These are phyloP conservation scores for Exophiala bonariae DNA, from an alignment of 2,329 filamentous ascomycete species.

Conservation along the genomic window DNA sequence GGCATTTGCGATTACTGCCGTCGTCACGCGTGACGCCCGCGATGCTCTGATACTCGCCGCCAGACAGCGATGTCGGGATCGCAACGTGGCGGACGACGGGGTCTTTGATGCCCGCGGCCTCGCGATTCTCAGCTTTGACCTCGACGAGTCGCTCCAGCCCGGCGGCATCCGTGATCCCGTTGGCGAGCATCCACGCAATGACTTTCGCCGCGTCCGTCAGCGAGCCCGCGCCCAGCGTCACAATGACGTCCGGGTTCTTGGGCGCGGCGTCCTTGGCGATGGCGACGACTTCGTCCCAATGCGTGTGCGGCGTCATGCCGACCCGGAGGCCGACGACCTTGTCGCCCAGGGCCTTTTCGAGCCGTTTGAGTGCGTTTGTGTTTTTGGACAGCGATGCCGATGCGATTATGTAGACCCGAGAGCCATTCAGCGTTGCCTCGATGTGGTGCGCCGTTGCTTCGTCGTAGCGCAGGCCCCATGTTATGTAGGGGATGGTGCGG, in stretches of 20 bases:
- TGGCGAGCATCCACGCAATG: conserved; percentile 52
- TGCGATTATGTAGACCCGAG: conserved; percentile 52
- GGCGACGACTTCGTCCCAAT: conserved; percentile 54
- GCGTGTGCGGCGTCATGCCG: conserved; percentile 57
- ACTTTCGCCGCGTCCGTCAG: conserved; percentile 60
- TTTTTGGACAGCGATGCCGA: conserved; percentile 51
- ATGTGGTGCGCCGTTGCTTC: conserved; percentile 48
- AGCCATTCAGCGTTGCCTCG: conserved; percentile 44
- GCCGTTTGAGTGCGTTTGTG: conserved; percentile 45
- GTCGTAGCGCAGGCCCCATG: conserved; percentile 50
- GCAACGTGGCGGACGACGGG: conserved; percentile 29
- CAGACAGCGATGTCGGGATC: conserved; percentile 44
- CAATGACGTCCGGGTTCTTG: conserved; percentile 44
- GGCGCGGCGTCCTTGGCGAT: conserved; percentile 35
- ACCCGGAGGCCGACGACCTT: conserved; percentile 47
- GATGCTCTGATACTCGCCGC: conserved; percentile 43
- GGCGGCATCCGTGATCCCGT: conserved; percentile 40
- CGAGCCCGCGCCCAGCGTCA: conserved; percentile 57
- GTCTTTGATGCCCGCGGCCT: conserved; percentile 18
- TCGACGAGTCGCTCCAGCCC: conserved; percentile 41
- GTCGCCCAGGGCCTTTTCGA: conserved; percentile 43
- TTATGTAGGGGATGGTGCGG: conserved; percentile 43
- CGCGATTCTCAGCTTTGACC: too few species aligned
- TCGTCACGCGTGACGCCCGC: conserved; percentile 35
- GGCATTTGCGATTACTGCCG: conserved; percentile 34